Percentiles rank a stretch among this genome's conserved stretches.
Evolutionary conservation across 2,329 filamentous ascomycete species (phyloP).

Genomic region (Phaeosphaeriaceae sp.): DNA sequence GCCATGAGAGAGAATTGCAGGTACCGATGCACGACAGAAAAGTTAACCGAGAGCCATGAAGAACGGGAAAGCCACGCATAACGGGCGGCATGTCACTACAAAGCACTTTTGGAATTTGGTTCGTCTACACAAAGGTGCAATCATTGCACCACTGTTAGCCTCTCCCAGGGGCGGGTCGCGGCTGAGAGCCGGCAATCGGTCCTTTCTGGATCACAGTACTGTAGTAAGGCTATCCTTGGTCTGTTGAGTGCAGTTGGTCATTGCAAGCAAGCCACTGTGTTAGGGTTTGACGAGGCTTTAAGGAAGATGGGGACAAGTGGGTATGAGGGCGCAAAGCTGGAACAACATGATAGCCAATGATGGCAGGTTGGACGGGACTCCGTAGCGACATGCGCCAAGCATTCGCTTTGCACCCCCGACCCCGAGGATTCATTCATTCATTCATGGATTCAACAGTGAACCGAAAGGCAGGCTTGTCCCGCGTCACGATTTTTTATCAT

Average conservation of each 20-base stretch:
- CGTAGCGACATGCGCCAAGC: background rate
- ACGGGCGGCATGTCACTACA: background rate
- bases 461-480: background rate
- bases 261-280: background rate
- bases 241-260: background rate
- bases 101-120: background rate
- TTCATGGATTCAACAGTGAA: background rate
- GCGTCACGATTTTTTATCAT: background rate
- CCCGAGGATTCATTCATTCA: background rate
- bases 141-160: background rate
- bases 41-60: slow-evolving; percentile 10
- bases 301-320: background rate
- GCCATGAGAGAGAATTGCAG: slow-evolving; percentile 22
- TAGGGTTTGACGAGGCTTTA: background rate
- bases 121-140: background rate
- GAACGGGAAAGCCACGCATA: background rate
- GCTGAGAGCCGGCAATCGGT: background rate
- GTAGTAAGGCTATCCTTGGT: background rate
- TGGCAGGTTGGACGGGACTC: background rate
- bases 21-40: slow-evolving; percentile 3
- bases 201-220: background rate
- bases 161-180: background rate
- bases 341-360: background rate
- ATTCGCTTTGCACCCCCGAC: background rate
- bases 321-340: background rate